Base-by-base conservation (phyloP, 1,139 yeast species). In the Suzukiozyma palmioleophila region DNA sequence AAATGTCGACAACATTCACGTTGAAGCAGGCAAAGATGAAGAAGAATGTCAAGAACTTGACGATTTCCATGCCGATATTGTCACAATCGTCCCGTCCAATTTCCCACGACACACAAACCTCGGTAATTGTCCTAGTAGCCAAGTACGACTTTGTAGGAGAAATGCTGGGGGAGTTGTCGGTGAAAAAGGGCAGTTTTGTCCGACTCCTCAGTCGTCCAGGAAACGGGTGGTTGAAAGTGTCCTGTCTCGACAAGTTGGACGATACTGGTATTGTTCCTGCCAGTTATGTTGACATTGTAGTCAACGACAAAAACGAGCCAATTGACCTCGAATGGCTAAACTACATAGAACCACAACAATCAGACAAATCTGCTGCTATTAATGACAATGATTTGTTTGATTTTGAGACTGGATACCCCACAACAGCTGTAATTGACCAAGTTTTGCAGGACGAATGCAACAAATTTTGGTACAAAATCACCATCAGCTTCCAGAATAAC, bases 161-260 rank as follows among this genome's bases (percentile, higher is more conserved):
- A 40, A 46, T 51, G 16, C 39, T 44, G 3, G 47, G 50, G 18
- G 71, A 66, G 41, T 52, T 66, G 29, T 44, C 57, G 26, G 54
- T 65, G 2, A 43, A 45, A 8, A 50, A 60, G 26, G 64, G 66
- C 8, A 66, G 63, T 37, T 60, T 59, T 33, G 45, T 64, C 26
- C 62, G 60, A 42, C 52, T 66, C 18, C 37, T 66, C 22, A 62
- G 64, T 34, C 51, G 62, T 31, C 60, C 61, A 1, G 66, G 67
- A 4, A 60, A 63, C 44, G 73, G 71, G 4, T 66, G 73, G 73
- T 44, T 66, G 8, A 46, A 56, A 37, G 72, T 66, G 27, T 56
- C 62, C 43, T 52, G 51, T 34, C 50, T 66, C 32, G 69, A 64
- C 36, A 50, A 55, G 37, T 45, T 55, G n/a, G 43, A 49, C 6